Base-by-base conservation (phyloP, 108 stramenopile genomes). In the Bacterosira constricta region DNA sequence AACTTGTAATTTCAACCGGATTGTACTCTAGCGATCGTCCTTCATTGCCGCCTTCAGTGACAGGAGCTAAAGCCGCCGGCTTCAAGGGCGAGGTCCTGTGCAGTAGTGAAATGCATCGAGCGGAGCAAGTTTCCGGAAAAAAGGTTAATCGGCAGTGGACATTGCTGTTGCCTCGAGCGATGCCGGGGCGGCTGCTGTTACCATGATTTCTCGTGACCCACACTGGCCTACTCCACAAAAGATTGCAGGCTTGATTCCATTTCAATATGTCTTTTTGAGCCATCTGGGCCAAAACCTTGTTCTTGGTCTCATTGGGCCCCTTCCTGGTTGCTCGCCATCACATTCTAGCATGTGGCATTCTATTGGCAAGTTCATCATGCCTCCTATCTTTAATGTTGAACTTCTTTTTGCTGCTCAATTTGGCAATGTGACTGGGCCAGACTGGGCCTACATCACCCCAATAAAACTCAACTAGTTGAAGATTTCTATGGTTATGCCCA, bases 181-280 rank as follows among this genome's bases (percentile, higher is more conserved):
- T 21, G 73, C 73, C 4, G 73, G 75, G 0, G 75, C 75, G 7
- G 21, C 26, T 5, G 18, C 27, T 11, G 75, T 77, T 12, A 77
- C 75, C 3, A 17, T 77, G 62, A 20, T 77, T 10, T 47, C 46
- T 18, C 75, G 69, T 11, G 38, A 26, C 11, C 51, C 75, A 3
- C 69, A 77, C 29, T 77, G 75, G 75, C 69, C 69, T 1, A 77
- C 75, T 7, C 75, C 75, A 3, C 49, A 20, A 17, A 15, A 42
- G 1, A 71, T 77, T 55, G 75, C 75, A 18, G 75, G 63, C 50
- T 18, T 77, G 3, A 77, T 77, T 31, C 75, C 75, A 1, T 77
- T 77, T 37, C 70, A 77, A 10, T 54, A 77, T 29, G 31, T 77
- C 12, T 77, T 77, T 21, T 44, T 77, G 20, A 65, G 63, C 3